Evolutionary conservation across 768 basidiomycete species (phyloP).

Genomic region (Kwoniella sp.): DNA sequence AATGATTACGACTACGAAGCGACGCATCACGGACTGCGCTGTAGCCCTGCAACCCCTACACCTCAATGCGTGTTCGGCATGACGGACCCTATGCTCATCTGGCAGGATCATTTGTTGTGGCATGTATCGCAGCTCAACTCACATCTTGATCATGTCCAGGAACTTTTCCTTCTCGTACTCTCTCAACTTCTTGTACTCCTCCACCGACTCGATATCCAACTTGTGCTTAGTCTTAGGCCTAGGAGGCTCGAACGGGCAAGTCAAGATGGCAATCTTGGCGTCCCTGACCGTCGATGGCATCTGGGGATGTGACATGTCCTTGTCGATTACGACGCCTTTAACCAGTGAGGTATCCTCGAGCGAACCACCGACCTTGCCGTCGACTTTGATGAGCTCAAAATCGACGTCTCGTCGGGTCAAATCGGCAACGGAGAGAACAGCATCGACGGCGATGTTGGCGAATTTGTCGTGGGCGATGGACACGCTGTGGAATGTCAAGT

Average conservation of each 20-base stretch:
- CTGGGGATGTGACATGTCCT: conserved; percentile 99
- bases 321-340: conserved; percentile 97
- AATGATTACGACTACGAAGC: too few species aligned
- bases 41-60: too few species aligned
- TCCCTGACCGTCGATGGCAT: conserved; percentile 89
- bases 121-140: too few species aligned
- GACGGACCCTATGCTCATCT: too few species aligned
- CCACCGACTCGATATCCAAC: conserved; percentile 92
- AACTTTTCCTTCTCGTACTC: conserved; percentile 97
- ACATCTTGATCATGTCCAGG: conserved; percentile 85
- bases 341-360: conserved; percentile 93
- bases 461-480: conserved; percentile 95
- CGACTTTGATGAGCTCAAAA: conserved; percentile 98
- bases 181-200: conserved; percentile 92
- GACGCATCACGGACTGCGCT: too few species aligned
- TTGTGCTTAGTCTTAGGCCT: conserved; percentile 99
- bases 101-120: too few species aligned
- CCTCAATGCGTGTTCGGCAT: too few species aligned
- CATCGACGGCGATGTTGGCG: conserved; percentile 96
- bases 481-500: conserved; percentile 73
- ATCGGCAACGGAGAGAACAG: conserved; percentile 92
- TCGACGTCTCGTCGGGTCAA: conserved; percentile 90
- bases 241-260: conserved; percentile 98
- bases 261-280: conserved; percentile 92
- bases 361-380: conserved; percentile 97